phyloP scores from a whole-genome alignment of 768 basidiomycete genomes.

The Phanerochaete carnosa region DNA sequence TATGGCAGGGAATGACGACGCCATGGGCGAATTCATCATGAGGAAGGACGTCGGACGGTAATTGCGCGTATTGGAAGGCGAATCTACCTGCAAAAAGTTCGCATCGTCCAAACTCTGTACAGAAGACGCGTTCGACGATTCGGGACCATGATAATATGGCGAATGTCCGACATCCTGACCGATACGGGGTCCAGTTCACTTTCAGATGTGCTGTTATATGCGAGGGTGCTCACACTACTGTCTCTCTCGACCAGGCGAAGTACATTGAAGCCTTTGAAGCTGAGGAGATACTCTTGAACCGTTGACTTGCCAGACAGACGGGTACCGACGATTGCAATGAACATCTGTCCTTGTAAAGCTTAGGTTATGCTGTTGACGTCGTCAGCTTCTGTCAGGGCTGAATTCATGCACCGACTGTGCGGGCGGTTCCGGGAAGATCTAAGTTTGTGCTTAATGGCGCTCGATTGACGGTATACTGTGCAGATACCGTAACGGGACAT shows the following conservation, averaged over 20 bases:
- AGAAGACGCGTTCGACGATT: conserved; percentile 1
- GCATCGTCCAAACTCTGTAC: neutral
- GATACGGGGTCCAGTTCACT: too few species aligned
- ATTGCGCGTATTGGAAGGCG: neutral
- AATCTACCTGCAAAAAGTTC: neutral
- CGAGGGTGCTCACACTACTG: neutral
- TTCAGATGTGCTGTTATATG: neutral
- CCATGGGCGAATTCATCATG: conserved; percentile 21
- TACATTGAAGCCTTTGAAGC: conserved; percentile 50
- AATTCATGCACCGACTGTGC: neutral
- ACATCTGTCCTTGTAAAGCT: conserved; percentile 18
- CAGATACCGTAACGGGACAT: too few species aligned
- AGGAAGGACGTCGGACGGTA: conserved; percentile 22
- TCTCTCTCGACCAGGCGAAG: neutral
- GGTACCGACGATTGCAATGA: conserved; percentile 30
- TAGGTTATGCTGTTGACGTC: neutral
- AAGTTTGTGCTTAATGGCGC: neutral
- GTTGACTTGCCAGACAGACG: conserved; percentile 30
- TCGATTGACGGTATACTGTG: too few species aligned
- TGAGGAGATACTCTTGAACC: conserved; percentile 57
- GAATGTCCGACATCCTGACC: conserved; percentile 7
- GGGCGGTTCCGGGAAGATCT: neutral
- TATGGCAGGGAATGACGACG: conserved; percentile 19
- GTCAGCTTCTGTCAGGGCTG: neutral
- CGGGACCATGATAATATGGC: neutral